Base-by-base conservation (phyloP, 75 land plant species). In the Cunninghamia lanceolata region DNA sequence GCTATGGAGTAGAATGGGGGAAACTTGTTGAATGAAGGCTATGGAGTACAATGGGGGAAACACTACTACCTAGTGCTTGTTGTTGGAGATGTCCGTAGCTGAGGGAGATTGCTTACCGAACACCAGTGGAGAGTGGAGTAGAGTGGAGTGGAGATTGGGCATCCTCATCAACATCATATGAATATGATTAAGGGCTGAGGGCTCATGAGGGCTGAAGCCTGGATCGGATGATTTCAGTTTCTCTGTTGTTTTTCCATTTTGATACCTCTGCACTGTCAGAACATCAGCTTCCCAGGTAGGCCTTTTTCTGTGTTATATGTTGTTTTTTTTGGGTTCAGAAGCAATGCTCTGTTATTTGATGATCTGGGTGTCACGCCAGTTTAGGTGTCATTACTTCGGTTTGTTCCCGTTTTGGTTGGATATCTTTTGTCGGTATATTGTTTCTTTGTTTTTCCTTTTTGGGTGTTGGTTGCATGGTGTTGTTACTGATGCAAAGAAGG, bases 21-120 rank as follows among this genome's bases (percentile, higher is more conserved):
- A 3, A 73, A 73, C 36, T n/a, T n/a, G n/a, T n/a, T n/a, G n/a
- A n/a, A n/a, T 54, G 59, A 30, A 70, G 74, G 25, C 25, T 21
- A 28, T 54, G 1, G 75, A 73, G 75, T 73, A 73, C 38, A 73
- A 73, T 73, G 75, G 75, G 10, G 75, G 75, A 3, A 73, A 73
- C 36, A 16, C 34, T 11, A 34, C 14, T n/a, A n/a, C n/a, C n/a
- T 73, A 25, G 14, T 73, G 75, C n/a, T 66, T 66, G 70, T 16
- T 28, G 70, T 66, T 66, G 70, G 25, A 25, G 70, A 25, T 66
- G 70, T 66, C 9, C 70, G 25, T 66, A 50, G 70, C 7, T 25
- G 74, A 70, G 10, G 30, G 36, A 73, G 75, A 73, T 73, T 73
- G 36, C 75, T 73, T 73, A 73, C 75, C 75, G 34, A 73, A 73